Evolutionary conservation across 2,329 filamentous ascomycete genomes (phyloP).

Genomic region (Talaromyces sp.): DNA sequence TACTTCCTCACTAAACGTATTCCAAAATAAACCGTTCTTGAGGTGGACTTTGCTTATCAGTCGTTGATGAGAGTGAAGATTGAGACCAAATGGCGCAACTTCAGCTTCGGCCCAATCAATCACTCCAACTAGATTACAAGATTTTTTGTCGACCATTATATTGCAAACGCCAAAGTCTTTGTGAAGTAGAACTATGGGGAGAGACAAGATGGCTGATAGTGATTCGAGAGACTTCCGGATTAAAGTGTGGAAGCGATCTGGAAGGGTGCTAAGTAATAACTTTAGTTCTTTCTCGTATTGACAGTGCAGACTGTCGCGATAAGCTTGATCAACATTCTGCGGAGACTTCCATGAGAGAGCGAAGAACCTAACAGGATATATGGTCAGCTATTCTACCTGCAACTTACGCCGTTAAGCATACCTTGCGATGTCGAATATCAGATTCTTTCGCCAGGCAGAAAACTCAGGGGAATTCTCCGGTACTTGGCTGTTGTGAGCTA

Average conservation of each 20-base stretch:
- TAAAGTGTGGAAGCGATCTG: slow-evolving; percentile 27
- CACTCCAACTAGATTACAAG: slow-evolving; percentile 35
- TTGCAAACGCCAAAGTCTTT: slow-evolving; percentile 35
- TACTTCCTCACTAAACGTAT: slow-evolving; percentile 23
- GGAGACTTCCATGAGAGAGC: slow-evolving; percentile 33
- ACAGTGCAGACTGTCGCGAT: slow-evolving; percentile 18
- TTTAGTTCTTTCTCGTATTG: slow-evolving; percentile 27
- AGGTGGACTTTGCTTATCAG: slow-evolving; percentile 33
- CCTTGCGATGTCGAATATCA: slow-evolving; percentile 30
- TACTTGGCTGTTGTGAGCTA: slow-evolving; percentile 22
- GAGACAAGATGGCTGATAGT: slow-evolving; percentile 28
- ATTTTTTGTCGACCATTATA: slow-evolving; percentile 34
- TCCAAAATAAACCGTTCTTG: slow-evolving; percentile 31
- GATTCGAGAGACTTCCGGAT: slow-evolving; percentile 26
- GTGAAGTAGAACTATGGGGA: slow-evolving; percentile 38
- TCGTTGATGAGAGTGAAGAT: slow-evolving; percentile 30
- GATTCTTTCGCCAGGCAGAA: slow-evolving; percentile 26
- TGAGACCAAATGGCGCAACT: slow-evolving; percentile 36
- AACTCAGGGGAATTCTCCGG: slow-evolving; percentile 30
- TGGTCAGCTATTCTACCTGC: slow-evolving; percentile 9
- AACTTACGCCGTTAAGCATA: slow-evolving; percentile 10
- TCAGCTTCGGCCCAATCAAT: slow-evolving; percentile 40
- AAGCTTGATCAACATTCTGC: slow-evolving; percentile 21
- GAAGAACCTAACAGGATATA: slow-evolving; percentile 29
- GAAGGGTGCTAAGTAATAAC: slow-evolving; percentile 27